phyloP scores from a whole-genome alignment of 495 filamentous ascomycete species.

The Podospora pseudocomata region DNA sequence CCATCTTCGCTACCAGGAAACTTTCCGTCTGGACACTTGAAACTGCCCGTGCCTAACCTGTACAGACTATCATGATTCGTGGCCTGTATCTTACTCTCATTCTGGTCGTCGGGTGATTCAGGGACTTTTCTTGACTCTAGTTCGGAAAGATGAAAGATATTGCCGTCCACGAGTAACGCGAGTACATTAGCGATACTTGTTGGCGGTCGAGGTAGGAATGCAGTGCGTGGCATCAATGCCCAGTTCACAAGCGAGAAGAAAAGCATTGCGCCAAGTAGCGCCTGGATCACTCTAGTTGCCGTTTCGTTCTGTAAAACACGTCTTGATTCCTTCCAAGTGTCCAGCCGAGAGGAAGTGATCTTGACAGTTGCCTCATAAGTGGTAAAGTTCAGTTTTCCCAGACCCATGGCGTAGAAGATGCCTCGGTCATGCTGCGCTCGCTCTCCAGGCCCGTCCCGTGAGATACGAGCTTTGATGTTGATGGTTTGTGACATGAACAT shows the following conservation, averaged over 20 bases:
- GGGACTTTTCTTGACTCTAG: no score
- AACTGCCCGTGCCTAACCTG: no score
- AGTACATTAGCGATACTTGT: slow-evolving; percentile 3
- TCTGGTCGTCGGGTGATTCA: no score
- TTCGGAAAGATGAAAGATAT: neutral
- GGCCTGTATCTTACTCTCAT: no score
- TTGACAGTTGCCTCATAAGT: neutral
- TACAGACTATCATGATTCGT: no score
- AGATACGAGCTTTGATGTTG: neutral
- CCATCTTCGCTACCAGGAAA: no score
- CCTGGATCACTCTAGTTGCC: neutral
- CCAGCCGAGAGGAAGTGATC: neutral
- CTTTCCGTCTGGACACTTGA: no score
- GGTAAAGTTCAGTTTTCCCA: neutral
- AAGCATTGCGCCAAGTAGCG: neutral
- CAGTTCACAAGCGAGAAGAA: neutral
- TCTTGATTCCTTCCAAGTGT: no score
- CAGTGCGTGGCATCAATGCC: neutral
- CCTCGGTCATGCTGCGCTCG: neutral
- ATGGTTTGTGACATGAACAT: neutral
- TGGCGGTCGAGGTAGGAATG: neutral
- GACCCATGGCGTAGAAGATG: neutral
- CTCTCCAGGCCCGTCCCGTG: neutral
- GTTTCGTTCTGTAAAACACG: neutral
- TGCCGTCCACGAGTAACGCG: slow-evolving; percentile 2